Base-by-base conservation (phyloP, 441 rosid species). In the Aleurites moluccanus region DNA sequence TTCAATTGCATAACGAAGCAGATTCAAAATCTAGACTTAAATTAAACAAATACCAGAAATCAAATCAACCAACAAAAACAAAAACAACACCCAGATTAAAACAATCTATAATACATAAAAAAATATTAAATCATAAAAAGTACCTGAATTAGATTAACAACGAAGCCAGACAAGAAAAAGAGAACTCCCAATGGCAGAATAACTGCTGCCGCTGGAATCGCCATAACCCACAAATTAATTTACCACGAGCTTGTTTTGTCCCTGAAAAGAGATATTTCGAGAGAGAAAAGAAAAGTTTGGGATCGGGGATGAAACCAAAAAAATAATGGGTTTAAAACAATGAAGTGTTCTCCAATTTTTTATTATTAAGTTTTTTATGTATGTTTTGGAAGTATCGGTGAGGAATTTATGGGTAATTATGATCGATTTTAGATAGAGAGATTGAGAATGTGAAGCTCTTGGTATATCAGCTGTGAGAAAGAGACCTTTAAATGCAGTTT, bases 151-250 rank as follows among this genome's bases (percentile, higher is more conserved):
- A 96, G 83, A 84, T 96, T 96, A 45, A 96, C 88, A 75, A 82
- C 85, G 72, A 96, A 92, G 72, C 99, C 99, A 55, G 99, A 96
- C 60, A 85, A 64, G 87, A 96, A 91, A 85, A 96, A 96, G 61
- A 93, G 88, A 79, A 96, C 73, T 64, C 97, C 88, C 75, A 96
- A 62, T 35, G 99, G 99, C 74, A 96, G 86, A 83, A 96, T 75
- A 56, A 96, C 88, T 85, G 88, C 95, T 71, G 92, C 98, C 40
- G 93, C 97, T 77, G 83, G 81, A 80, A 96, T 80, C 89, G 86
- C 92, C 98, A 95, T 95, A 56, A 67, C 78, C 35, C 20, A 65
- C 21, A 44, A 65, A 8, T 56, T 33, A 25, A 66, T 8, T 52
- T 10, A 35, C 47, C 40, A 10, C 20, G 18, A 33, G 23, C 16